Evolutionary conservation across 345 rosid genomes (phyloP), one percentile per base, ranked within the genome.

Genomic region (Arabidopsis arenosa): DNA sequence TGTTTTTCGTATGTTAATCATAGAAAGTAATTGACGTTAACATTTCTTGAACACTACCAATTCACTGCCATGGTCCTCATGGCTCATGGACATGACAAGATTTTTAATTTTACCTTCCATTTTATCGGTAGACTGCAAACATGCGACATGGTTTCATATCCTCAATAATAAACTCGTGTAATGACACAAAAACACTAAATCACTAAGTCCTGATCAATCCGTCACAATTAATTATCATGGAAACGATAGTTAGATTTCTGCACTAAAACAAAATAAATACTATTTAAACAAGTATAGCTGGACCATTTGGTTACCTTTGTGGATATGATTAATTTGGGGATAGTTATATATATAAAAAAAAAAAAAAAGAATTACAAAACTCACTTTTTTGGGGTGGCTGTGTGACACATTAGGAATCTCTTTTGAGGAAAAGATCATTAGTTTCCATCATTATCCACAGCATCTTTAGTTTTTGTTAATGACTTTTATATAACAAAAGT

Each of bases 311-410:
- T 54, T 7, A 53, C 4, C 14, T 40, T 39, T 40, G n/a, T 13
- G 36, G 1, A 23, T 23, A 67, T 7, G 53, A 43, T 14, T 67
- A 41, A 21, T 47, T 70, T 57, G 36, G 47, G 48, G 15, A 15
- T 70, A 14, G 47, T 28, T 28, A 23, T 23, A 23, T 23, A 23
- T 28, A 26, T 26, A n/a, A 35, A 5, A 33, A n/a, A n/a, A n/a
- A n/a, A n/a, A 1, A 35, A 51, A 61, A 48, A 51, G 14, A 62
- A 61, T 10, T 52, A 41, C 44, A 41, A 72, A 57, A 52, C 45
- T 32, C 52, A 41, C 70, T 63, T 73, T 32, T 63, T 41, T 3
- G 70, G 76, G 77, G 63, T 73, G 62, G 76, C 52, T 72, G 23
- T 39, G 2, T 53, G 7, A 15, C 63, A 41, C 54, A 30, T 69